Evolutionary conservation across 192 early-diverging fungal genomes (phyloP), one percentile per base, ranked within the genome.

Genomic region (Coemansia sp.): DNA sequence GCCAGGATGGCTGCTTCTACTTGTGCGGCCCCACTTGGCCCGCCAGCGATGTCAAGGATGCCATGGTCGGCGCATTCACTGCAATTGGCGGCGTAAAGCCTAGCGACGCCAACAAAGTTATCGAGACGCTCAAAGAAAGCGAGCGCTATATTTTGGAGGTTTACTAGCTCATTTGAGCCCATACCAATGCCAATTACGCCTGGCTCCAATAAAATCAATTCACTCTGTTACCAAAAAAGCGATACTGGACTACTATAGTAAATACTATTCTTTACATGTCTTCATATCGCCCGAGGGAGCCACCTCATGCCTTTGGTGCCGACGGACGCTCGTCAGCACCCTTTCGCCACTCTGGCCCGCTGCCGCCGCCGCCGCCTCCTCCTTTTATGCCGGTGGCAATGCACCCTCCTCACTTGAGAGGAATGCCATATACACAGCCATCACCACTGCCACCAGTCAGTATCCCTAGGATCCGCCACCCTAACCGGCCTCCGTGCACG

Each of bases 1-100:
- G 90, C 45, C 56, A 89, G 36, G 85, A 88, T 34, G 95, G 94
- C 20, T 86, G 89, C 65, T 98, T 98, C 74, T 98, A 98, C 81
- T 83, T 98, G n/a, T 98, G 95, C 74, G 95, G 95, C 62, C 95
- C 94, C 35, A 96, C 94, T 18, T 98, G 95, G 95, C 93, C 91
- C 21, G 91, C 95, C 16, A 91, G 91, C 23, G 95, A 98, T 84
- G 92, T 98, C 45, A 90, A 88, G 83, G 93, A 94, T 65, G 95
- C 95, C 26, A 87, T 98, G 65, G 85, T 95, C 16, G 70, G 73
- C 31, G 88, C 91, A 60, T 93, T 97, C 71, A 83, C 80, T 37
- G 71, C 71, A 13, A 64, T 84, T 42, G 86, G 87, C 60, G 79
- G 77, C 53, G 84, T 91, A 73, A 85, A 85, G 56, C 62, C 66